Evolutionary conservation across 306 rosid genomes (phyloP).

Genomic region (Quercus wislizeni): DNA sequence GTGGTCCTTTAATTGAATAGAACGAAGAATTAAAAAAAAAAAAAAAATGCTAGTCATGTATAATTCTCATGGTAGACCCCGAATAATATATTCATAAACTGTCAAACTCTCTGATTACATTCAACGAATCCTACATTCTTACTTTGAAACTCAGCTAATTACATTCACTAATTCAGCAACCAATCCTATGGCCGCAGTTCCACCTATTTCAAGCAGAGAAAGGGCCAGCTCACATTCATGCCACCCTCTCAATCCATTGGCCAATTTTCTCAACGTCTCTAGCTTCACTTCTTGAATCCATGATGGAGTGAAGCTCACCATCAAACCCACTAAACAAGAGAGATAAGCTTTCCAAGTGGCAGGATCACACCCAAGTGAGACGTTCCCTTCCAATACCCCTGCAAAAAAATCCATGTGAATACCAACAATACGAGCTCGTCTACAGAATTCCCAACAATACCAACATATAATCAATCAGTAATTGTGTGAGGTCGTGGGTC

Average conservation of each 20-base stretch:
- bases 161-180: conserved; percentile 51
- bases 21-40: too few species aligned
- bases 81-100: too few species aligned
- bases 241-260: conserved; percentile 58
- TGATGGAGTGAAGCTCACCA: conserved; percentile 52
- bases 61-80: too few species aligned
- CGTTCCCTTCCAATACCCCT: conserved; percentile 60
- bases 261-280: conserved; percentile 54
- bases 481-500: neutral
- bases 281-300: conserved; percentile 65
- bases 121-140: conserved; percentile 2
- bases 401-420: conserved; percentile 69
- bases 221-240: conserved; percentile 65
- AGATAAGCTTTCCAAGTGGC: conserved; percentile 71
- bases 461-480: too few species aligned
- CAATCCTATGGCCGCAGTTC: conserved; percentile 60
- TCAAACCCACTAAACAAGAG: conserved; percentile 52
- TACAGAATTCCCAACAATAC: conserved; percentile 17
- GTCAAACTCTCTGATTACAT: neutral
- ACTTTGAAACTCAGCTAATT: conserved; percentile 22
- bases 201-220: conserved; percentile 63
- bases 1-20: too few species aligned
- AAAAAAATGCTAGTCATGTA: too few species aligned
- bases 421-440: conserved; percentile 44
- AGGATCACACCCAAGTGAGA: conserved; percentile 57